Evolutionary conservation across 371 early-diverging fungal species (phyloP).

Genomic region (Mortierella sp.): DNA sequence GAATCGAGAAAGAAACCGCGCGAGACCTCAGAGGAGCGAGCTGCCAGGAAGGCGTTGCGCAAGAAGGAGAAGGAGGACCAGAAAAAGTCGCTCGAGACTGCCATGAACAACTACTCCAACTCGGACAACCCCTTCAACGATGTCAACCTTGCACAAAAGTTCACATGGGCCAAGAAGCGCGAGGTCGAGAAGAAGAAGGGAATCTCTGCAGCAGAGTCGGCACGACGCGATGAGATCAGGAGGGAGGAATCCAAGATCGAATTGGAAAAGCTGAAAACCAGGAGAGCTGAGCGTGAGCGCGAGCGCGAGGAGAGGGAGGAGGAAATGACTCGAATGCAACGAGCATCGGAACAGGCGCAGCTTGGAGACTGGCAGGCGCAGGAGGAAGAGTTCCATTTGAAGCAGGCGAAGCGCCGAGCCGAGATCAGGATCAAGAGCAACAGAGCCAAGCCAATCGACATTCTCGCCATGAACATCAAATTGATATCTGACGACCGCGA

Average conservation of each 20-base stretch:
- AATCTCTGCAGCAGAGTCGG: slow-evolving; percentile 65
- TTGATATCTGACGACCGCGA: slow-evolving; percentile 77
- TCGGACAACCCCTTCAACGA: slow-evolving; percentile 89
- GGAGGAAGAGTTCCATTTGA: slow-evolving; percentile 92
- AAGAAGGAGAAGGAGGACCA: slow-evolving; percentile 54
- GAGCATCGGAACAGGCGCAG: slow-evolving; percentile 87
- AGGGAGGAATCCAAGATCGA: slow-evolving; percentile 81
- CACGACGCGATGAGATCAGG: slow-evolving; percentile 70
- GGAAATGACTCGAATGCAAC: slow-evolving; percentile 77
- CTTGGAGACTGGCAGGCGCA: slow-evolving; percentile 96
- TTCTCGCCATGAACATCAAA: slow-evolving; percentile 91
- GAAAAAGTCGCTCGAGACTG: slow-evolving; percentile 38
- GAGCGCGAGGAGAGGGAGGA: slow-evolving; percentile 87
- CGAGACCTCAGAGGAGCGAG: slow-evolving; percentile 53
- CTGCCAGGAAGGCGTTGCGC: slow-evolving; percentile 34
- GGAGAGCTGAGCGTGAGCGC: slow-evolving; percentile 85
- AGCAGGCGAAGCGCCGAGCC: slow-evolving; percentile 91
- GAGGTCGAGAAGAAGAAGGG: slow-evolving; percentile 83
- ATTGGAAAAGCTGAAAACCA: slow-evolving; percentile 83
- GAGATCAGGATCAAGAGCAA: slow-evolving; percentile 90
- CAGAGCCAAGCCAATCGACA: slow-evolving; percentile 93
- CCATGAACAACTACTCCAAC: slow-evolving; percentile 70
- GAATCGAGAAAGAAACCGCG: slow-evolving; percentile 29
- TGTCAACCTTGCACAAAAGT: slow-evolving; percentile 83
- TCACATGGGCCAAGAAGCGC: slow-evolving; percentile 90